A percentile compares a stretch with the other conserved stretches of the same genome.
Conservation (phyloP, 2,329 filamentous ascomycete genomes). For the Podosphaera leucotricha region DNA sequence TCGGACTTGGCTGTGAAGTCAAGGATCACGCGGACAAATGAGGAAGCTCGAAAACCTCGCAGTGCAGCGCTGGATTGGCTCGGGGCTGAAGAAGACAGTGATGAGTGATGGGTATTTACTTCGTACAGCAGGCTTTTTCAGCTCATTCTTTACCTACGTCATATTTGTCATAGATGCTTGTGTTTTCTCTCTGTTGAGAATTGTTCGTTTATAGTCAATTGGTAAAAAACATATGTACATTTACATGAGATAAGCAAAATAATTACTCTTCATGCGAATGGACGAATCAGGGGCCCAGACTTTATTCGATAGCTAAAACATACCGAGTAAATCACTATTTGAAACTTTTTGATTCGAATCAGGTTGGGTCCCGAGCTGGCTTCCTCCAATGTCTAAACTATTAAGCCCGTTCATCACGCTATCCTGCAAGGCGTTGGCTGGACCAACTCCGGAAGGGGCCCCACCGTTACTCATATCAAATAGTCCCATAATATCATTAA, state of each 20-base stretch:
- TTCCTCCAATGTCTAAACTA: conserved; percentile 49
- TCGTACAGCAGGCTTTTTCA: too few species aligned
- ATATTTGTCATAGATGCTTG: too few species aligned
- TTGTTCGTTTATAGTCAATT: too few species aligned
- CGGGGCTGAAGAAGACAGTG: conserved; percentile 38
- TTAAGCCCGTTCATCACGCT: conserved; percentile 56
- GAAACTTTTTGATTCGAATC: conserved; percentile 23
- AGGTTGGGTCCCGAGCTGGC: conserved; percentile 37
- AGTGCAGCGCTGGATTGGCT: conserved; percentile 35
- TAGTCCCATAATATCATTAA: conserved; percentile 62
- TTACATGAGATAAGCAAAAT: too few species aligned
- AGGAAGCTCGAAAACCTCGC: neutral
- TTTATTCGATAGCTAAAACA: conserved; percentile 22
- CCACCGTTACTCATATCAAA: conserved; percentile 24
- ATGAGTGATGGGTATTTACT: conserved; percentile 4
- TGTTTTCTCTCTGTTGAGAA: too few species aligned
- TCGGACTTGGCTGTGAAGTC: too few species aligned
- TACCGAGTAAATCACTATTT: conserved; percentile 33
- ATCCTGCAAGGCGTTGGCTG: conserved; percentile 7
- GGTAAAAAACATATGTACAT: too few species aligned
- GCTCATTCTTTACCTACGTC: too few species aligned
- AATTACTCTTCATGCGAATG: too few species aligned
- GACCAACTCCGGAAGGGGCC: conserved; percentile 4
- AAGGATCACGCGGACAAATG: too few species aligned
- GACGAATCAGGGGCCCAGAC: too few species aligned